Percentiles rank a stretch among this genome's conserved stretches.
Evolutionary conservation across 2,329 filamentous ascomycete genomes (phyloP).

Genomic region (Botrytis porri): DNA sequence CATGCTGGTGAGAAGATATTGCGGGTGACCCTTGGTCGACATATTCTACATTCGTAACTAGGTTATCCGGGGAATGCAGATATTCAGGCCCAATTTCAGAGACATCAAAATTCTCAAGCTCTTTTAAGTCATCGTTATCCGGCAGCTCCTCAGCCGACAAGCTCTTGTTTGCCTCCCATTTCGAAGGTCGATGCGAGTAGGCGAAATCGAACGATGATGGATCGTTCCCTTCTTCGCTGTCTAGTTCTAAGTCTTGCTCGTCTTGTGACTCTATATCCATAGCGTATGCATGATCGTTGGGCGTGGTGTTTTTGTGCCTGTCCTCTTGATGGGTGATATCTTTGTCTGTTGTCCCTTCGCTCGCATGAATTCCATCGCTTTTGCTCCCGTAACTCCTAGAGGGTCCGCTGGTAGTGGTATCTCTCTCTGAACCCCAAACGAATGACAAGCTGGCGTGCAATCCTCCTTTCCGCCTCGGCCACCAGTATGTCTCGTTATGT

Average conservation of each 20-base stretch:
- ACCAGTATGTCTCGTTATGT: constrained; percentile 32
- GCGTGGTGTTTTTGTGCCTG: background rate
- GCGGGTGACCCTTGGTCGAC: background rate
- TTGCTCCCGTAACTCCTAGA: constrained; percentile 2
- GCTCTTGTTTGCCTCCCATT: background rate
- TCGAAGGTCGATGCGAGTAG: background rate
- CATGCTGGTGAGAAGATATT: background rate
- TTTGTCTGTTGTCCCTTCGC: background rate
- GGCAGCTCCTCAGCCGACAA: background rate
- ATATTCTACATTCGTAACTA: background rate
- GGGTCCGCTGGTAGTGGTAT: background rate
- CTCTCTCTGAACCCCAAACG: constrained; percentile 3
- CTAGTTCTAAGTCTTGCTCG: background rate
- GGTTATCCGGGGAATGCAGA: background rate
- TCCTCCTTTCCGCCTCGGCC: constrained; percentile 30
- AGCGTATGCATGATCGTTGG: background rate
- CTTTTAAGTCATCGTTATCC: background rate
- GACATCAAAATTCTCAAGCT: background rate
- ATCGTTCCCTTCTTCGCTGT: background rate
- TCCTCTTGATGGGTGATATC: background rate
- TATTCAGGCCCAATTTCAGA: background rate
- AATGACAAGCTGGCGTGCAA: background rate
- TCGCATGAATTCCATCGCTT: background rate
- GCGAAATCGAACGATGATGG: background rate
- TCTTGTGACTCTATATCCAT: background rate